Evolutionary conservation across 345 rosid genomes (phyloP).

Genomic region (Aquilaria sinensis): DNA sequence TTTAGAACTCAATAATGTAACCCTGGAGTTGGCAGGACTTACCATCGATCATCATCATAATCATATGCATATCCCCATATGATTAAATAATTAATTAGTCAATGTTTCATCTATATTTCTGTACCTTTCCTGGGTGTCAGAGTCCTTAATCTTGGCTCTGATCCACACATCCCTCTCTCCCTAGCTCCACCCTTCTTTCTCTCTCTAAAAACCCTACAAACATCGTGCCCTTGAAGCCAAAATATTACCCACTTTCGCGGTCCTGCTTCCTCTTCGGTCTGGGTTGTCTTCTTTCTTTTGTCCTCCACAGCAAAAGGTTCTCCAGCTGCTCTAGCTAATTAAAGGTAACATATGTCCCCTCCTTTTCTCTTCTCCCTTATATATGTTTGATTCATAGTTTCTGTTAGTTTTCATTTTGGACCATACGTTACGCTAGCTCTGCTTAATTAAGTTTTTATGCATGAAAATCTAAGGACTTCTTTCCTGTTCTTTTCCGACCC

Average conservation of each 20-base stretch:
- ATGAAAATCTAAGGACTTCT: too few relatives aligned
- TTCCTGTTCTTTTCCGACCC: too few relatives aligned
- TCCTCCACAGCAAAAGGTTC: constrained; percentile 19
- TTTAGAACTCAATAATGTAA: too few relatives aligned
- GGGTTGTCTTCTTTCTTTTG: constrained; percentile 35
- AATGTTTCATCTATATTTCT: constrained; percentile 36
- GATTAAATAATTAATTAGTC: neutral
- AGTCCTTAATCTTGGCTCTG: constrained; percentile 28
- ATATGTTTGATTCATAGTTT: neutral
- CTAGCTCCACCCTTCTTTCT: neutral
- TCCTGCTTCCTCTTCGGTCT: constrained; percentile 22
- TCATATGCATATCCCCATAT: neutral
- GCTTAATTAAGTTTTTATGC: too few relatives aligned
- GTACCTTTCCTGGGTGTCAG: constrained; percentile 36
- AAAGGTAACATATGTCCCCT: constrained; percentile 18
- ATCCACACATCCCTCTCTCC: constrained; percentile 25
- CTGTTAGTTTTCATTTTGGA: neutral
- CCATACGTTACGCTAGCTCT: too few relatives aligned
- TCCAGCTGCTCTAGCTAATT: constrained; percentile 25
- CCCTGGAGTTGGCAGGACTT: too few relatives aligned
- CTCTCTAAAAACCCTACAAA: constrained; percentile 32
- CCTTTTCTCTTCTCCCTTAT: neutral
- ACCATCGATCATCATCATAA: too few relatives aligned
- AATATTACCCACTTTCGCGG: constrained; percentile 31
- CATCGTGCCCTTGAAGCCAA: constrained; percentile 62